Base-by-base conservation (phyloP, 2,329 filamentous ascomycete species). In the Hypocrella siamensis region DNA sequence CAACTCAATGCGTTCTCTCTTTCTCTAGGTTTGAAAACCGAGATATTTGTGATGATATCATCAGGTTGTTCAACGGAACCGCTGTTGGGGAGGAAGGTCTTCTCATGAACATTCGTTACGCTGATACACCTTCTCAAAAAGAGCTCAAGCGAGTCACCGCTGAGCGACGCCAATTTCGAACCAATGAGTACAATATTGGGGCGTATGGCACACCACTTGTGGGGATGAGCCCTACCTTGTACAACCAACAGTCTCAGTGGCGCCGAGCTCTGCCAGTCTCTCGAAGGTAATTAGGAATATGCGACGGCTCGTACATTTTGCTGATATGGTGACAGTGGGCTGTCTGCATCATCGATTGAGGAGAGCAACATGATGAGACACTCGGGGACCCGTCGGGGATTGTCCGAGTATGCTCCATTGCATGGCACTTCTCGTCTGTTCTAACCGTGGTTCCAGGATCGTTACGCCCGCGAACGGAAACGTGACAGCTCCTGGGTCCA, bases 101-200 rank as follows among this genome's bases (percentile, higher is more conserved):
- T 41, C 76, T 86, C 40, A 73, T 90, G 58, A 86, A 94, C 58
- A 85, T 98, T 44, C 86, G 90, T 42, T 98, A 93, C 53, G 88
- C 92, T 40, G 90, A 98, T 50, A 98, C 90, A 24, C 83, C 90
- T 34, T 81, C 88, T 39, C 90, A 98, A 57, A 98, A 98, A 64
- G 75, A 90, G 51, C 68, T 98, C 44, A 98, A 98, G 68, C 80
- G 90, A 41, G 80, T 94, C 51, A 96, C 88, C 26, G 85, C 90
- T 19, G 85, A 93, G 52, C 83, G 86, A 35, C 85, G 90, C 38
- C 84, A 93, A 49, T 96, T 93, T 60, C 83, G 90, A 37, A 90
- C 88, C 36, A 90, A 90, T 35, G 90, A 96, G 61, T 96, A 96
- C 59, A 86, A 86, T 46, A 75, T 77, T 38, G 71, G 74, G 36